Evolutionary conservation across 495 filamentous ascomycete genomes (phyloP), one percentile per base, ranked within the genome.

Genomic region (Talaromyces stipitatus): DNA sequence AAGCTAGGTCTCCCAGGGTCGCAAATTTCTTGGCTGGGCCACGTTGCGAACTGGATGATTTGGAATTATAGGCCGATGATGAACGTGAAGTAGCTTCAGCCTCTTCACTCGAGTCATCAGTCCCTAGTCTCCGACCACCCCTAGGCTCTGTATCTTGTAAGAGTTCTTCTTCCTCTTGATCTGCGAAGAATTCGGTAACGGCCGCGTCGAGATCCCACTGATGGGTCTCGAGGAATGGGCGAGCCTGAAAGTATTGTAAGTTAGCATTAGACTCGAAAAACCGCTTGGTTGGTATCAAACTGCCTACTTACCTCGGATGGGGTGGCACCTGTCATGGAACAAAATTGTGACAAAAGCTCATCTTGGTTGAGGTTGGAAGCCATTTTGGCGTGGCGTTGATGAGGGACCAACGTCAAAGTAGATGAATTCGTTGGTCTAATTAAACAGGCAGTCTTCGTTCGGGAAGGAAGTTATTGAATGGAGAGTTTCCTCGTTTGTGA

Each of bases 191-290:
- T 59, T 87, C 80, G 2, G 81, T 75, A 50, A 83, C 79, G 33
- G 90, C 90, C 5, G 78, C 70, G 53, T 81, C 75, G 24, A 92
- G 66, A 60, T 92, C 81, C 85, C 90, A 92, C 56, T 80, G 66
- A 63, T 78, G 84, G n/a, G 78, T 75, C 12, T 65, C 70, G 11
- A 95, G 83, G 59, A 88, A 89, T 62, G 85, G 74, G 60, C 80
- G 77, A 33, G 90, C 91, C 90, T 92, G 61, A 4, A 12, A 18
- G 6, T 24, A 18, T 47, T 8, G 28, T 50, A 56, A 45, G 23
- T 41, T 46, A 43, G 23, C 18, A 41, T 12, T 54, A 7, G 14
- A n/a, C 12, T 28, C 22, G 28, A 33, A 23, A 38, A 54, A 6
- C 7, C 6, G 9, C 22, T n/a, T n/a, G n/a, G n/a, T n/a, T 2